Percentiles rank a stretch among this genome's conserved stretches.
Conservation (phyloP, 2,329 filamentous ascomycete species). For the Botrytis fabae region DNA sequence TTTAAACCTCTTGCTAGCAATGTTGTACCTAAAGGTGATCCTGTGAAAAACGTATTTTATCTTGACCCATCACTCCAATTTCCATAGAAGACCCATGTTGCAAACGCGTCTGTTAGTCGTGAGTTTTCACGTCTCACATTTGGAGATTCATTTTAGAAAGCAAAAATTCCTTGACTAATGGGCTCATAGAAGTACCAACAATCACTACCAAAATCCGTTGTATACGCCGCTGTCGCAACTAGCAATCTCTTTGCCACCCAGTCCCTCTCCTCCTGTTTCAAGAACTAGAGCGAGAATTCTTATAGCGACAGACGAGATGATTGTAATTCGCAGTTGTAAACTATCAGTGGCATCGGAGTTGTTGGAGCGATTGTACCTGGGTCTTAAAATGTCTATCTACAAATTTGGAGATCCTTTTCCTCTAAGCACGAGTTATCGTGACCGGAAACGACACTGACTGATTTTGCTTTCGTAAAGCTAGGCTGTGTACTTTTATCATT, state of each 20-base stretch:
- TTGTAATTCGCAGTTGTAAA: neutral
- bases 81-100: neutral
- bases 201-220: neutral
- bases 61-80: neutral
- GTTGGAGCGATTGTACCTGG: neutral
- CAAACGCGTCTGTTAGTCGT: neutral
- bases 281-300: too few species aligned
- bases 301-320: too few species aligned
- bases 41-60: neutral
- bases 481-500: neutral
- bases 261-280: neutral
- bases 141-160: neutral
- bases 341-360: neutral
- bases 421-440: neutral
- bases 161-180: neutral
- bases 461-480: neutral
- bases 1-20: conserved; percentile 9
- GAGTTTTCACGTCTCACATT: neutral
- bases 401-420: neutral
- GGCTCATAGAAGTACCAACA: neutral
- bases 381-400: neutral
- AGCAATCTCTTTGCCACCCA: neutral
- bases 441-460: neutral
- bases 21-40: neutral
- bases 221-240: neutral